These are phyloP conservation scores for Vitis amurensis DNA, from an alignment of 164 flowering plant species.

Conservation along the genomic window DNA sequence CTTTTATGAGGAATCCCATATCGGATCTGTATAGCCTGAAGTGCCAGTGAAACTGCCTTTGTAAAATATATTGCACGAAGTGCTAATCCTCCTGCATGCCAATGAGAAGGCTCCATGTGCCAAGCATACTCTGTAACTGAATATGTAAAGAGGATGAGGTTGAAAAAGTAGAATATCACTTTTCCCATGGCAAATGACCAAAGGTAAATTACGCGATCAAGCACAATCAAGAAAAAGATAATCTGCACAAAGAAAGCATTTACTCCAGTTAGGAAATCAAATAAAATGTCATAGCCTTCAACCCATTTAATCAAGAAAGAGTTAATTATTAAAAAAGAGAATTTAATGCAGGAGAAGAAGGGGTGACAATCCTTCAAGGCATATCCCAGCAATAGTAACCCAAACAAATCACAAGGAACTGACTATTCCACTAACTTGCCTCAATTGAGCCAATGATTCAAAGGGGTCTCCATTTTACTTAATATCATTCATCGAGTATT, in stretches of 20 bases:
- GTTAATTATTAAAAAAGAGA: too few species aligned
- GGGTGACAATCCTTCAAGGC: too few species aligned
- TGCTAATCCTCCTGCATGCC: conserved; percentile 62
- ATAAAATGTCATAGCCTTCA: neutral
- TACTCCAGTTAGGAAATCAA: conserved; percentile 6
- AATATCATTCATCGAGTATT: neutral
- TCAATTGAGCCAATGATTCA: neutral
- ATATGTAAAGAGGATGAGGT: conserved; percentile 79
- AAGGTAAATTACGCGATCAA: conserved; percentile 93
- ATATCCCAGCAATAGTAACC: neutral
- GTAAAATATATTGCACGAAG: conserved; percentile 94
- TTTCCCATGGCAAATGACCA: conserved; percentile 91
- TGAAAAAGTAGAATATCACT: conserved; percentile 84
- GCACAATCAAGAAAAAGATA: conserved; percentile 90
- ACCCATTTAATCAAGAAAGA: too few species aligned
- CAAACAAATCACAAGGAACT: neutral
- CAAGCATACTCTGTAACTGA: conserved; percentile 84
- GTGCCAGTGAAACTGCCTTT: conserved; percentile 77
- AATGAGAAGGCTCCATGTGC: conserved; percentile 65
- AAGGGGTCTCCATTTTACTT: neutral
- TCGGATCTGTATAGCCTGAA: conserved; percentile 90
- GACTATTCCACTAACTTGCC: neutral
- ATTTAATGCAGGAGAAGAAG: too few species aligned
- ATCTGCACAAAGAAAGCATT: conserved; percentile 43
- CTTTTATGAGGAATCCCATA: conserved; percentile 92